Percentiles rank a stretch among this genome's conserved stretches.
phyloP scores from a whole-genome alignment of 169 alveolate genomes.

The Theileria orientalis region DNA sequence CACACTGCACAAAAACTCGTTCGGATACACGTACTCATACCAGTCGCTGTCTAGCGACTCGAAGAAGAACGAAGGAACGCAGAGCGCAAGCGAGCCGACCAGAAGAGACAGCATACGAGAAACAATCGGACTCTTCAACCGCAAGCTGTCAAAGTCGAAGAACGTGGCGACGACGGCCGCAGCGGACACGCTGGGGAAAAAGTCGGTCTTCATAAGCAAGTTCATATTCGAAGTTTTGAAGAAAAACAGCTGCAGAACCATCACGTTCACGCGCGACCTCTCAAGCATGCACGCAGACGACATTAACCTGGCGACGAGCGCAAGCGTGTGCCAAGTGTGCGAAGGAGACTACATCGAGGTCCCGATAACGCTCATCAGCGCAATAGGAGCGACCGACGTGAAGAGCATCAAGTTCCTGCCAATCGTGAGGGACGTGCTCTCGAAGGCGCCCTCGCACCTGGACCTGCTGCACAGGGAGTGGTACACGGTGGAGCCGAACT shows the following conservation, averaged over 20 bases:
- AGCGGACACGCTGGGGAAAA: background rate
- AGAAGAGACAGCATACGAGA: background rate
- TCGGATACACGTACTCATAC: constrained; percentile 55
- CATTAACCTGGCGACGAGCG: constrained; percentile 43
- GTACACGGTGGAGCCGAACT: constrained; percentile 65
- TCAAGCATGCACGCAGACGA: constrained; percentile 60
- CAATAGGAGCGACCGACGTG: constrained; percentile 53
- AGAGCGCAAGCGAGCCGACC: background rate
- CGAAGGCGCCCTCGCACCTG: constrained; percentile 23
- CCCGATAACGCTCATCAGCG: constrained; percentile 59
- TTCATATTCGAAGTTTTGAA: constrained; percentile 56
- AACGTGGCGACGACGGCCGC: background rate
- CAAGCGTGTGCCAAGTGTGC: constrained; percentile 47
- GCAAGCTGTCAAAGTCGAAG: background rate
- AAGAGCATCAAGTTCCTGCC: constrained; percentile 52
- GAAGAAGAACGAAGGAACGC: background rate
- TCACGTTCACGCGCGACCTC: constrained; percentile 54
- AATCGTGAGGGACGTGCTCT: constrained; percentile 11
- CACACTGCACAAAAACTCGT: constrained; percentile 21
- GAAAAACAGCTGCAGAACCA: constrained; percentile 27
- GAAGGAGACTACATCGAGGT: constrained; percentile 65
- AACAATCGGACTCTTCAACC: constrained; percentile 2
- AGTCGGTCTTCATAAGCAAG: constrained; percentile 40
- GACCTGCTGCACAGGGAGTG: constrained; percentile 65
- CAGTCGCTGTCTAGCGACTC: background rate